Evolutionary conservation across 352 stramenopile species (phyloP), one percentile per base, ranked within the genome.

Genomic region (Pythium biforme): DNA sequence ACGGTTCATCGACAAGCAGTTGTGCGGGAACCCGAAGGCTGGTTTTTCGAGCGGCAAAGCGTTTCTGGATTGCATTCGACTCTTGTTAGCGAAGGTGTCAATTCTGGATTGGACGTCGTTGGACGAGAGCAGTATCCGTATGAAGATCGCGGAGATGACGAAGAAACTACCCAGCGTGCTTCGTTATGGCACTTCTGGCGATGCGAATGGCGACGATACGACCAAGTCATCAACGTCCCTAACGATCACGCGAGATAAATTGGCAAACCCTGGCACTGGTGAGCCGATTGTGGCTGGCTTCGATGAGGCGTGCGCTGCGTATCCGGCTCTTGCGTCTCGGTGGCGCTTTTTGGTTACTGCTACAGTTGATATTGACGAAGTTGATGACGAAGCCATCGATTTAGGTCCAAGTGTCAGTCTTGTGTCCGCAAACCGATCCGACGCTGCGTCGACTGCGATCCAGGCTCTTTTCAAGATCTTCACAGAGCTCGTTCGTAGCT

Each of bases 61-160:
- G 9, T 90, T 91, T 54, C 67, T 87, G 22, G 79, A 93, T 45
- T 93, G 80, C 55, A 71, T 93, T 52, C 76, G 79, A 2, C 70
- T 90, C 39, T 66, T 91, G 20, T 47, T 93, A 12, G 76, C 83
- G 4, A 93, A 93, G 63, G 86, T 93, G 4, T 80, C 78, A 17
- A 87, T 90, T 26, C 50, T 93, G 40, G 83, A 91, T 58, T 93
- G 83, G 81, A 93, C 83, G 37, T 75, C 75, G 17, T 62, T 90
- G 15, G 78, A 90, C 17, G 76, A 86, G 31, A 89, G 67, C 27
- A 71, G 74, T 3, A 56, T 79, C 8, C 68, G 57, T 46, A 76
- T 90, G 26, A 76, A 88, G 47, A 40, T 92, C 10, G 66, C 74
- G 5, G 83, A 92, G 51, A 48, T 86, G 17, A 70, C 53, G 10